A percentile compares a stretch with the other conserved stretches of the same genome.
phyloP scores from a whole-genome alignment of 2,329 filamentous ascomycete species.

The Byssoonygena ceratinophila region DNA sequence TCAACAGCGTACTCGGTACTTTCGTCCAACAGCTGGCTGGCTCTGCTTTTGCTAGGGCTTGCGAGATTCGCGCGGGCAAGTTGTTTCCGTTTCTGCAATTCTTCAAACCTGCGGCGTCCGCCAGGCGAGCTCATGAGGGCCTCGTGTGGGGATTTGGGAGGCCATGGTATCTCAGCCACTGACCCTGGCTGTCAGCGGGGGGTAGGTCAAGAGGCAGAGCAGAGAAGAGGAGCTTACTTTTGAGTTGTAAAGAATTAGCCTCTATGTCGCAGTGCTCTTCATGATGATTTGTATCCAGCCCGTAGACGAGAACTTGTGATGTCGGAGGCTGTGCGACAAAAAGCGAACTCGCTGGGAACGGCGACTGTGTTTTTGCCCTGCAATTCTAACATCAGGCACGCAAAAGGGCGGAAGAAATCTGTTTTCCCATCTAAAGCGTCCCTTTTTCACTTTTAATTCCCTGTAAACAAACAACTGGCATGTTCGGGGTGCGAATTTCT shows the following conservation, averaged over 20 bases:
- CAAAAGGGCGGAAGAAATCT: not conserved
- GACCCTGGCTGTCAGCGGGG: not conserved
- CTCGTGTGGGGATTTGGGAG: conserved; percentile 52
- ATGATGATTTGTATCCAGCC: not conserved
- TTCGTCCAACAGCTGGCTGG: conserved; percentile 16
- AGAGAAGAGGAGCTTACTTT: conserved; percentile 20
- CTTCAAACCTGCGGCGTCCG: conserved; percentile 64
- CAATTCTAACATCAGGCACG: no score
- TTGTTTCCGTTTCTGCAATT: conserved; percentile 55
- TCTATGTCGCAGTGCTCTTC: not conserved
- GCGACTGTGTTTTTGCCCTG: no score
- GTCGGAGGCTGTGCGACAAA: not conserved
- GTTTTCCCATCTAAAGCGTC: not conserved
- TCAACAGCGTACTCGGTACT: conserved; percentile 36
- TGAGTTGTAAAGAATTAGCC: conserved; percentile 7
- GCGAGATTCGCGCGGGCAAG: conserved; percentile 47
- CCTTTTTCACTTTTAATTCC: no score
- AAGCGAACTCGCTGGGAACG: not conserved
- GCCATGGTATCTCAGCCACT: conserved; percentile 38
- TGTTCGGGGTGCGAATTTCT: not conserved
- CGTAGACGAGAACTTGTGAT: not conserved
- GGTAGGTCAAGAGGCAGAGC: not conserved
- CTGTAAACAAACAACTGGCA: no score
- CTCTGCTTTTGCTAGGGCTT: conserved; percentile 16
- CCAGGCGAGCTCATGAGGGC: conserved; percentile 60